phyloP scores from a whole-genome alignment of 306 rosid genomes.

The Prunus persica region Prunus_persica_NCBIv2 NC_034014.1:6412001-6412500 shows the following conservation, averaged over 20 bases:
- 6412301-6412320: slow-evolving; percentile 86
- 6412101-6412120: not conserved
- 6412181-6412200: slow-evolving; percentile 53
- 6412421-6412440: slow-evolving; percentile 72
- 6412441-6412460: slow-evolving; percentile 72
- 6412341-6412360: slow-evolving; percentile 82
- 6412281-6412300: slow-evolving; percentile 77
- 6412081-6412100: not conserved
- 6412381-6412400: slow-evolving; percentile 64
- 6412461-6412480: slow-evolving; percentile 74
- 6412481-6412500: slow-evolving; percentile 38
- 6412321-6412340: slow-evolving; percentile 88
- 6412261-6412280: slow-evolving; percentile 71
- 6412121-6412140: not conserved
- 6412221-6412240: slow-evolving; percentile 28
- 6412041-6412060: not conserved
- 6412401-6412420: slow-evolving; percentile 79
- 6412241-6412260: slow-evolving; percentile 72
- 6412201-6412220: slow-evolving; percentile 51
- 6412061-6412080: not conserved
- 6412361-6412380: slow-evolving; percentile 64
- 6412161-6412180: slow-evolving; percentile 90
- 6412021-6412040: not conserved
- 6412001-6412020: not conserved
- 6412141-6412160: slow-evolving; percentile 86